Conservation (phyloP, 192 early-diverging fungal genomes). For the Backusella australiensis region DNA sequence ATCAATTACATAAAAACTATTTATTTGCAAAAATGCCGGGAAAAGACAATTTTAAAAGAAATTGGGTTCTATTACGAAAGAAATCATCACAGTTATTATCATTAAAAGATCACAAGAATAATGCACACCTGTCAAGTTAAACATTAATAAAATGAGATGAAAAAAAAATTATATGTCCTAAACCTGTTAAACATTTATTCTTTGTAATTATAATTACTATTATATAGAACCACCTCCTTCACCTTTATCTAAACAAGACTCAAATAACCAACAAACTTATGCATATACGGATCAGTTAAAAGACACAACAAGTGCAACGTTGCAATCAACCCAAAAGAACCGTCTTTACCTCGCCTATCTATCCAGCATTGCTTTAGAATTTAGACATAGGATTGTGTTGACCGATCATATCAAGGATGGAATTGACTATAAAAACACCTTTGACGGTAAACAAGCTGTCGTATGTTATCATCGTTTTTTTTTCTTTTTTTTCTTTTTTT, state of each 20-base stretch:
- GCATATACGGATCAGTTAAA: background rate
- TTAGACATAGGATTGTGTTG: slow-evolving; percentile 56
- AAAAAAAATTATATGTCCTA: background rate
- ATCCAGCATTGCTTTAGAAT: slow-evolving; percentile 68
- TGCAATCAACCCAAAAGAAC: background rate
- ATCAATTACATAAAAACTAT: background rate
- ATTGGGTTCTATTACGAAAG: background rate
- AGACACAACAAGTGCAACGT: background rate
- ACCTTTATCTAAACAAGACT: background rate
- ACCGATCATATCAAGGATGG: slow-evolving; percentile 70
- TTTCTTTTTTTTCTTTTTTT: background rate
- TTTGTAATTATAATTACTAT: background rate
- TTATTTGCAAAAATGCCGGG: background rate
- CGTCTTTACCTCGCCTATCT: slow-evolving; percentile 73
- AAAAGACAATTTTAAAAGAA: slow-evolving; percentile 1
- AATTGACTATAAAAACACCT: slow-evolving; percentile 81
- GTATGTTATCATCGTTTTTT: slow-evolving; percentile 38
- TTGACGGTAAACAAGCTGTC: slow-evolving; percentile 86
- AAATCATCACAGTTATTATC: background rate
- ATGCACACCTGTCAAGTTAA: background rate
- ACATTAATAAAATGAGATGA: background rate
- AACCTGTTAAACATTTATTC: background rate
- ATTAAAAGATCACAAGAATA: background rate
- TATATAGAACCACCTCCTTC: background rate
- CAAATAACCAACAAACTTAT: background rate